Evolutionary conservation across 2,329 filamentous ascomycete species (phyloP), one percentile per base, ranked within the genome.

Genomic region (Incumbomyces lentus): DNA sequence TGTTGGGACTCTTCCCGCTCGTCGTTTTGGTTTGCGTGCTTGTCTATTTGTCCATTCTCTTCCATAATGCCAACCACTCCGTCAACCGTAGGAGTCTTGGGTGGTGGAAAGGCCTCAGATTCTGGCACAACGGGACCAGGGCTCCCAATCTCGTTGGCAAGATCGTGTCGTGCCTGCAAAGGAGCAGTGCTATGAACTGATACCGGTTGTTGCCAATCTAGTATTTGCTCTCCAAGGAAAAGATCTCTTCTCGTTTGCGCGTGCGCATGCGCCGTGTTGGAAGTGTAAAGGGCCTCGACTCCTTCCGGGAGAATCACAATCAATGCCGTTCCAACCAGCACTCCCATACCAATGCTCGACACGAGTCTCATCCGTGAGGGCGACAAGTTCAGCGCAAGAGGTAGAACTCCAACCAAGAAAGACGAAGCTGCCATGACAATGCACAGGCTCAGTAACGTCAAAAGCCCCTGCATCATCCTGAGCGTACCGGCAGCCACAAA

Each of bases 271-370:
- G 44, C 49, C 33, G 52, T 12, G 42, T 59, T 66, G 32, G 77
- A 73, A 55, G 69, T 80, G 56, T 92, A 86, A 48, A 95, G 75
- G 2, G 92, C 90, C 62, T 95, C 89, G 49, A 96, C 82, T 32
- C 92, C 92, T 65, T 98, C 92, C 1, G 92, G 92, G 59, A 98
- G 95, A 60, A 98, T 96, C 29, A 98, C 88, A 54, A 96, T 90
- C 54, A 98, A 75, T 1, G 90, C 90, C 22, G 92, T 96, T 31
- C 92, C 92, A 13, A 98, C 89, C 7, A 98, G 73, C 43, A 98
- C 84, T 37, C 92, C 92, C 64, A 95, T 87, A 44, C 92, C 92
- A 62, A 96, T 78, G 48, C 88, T 89, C 17, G 90, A 93, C 62
- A 96, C 85, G 41, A 95, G 71, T 60, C 90, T 83, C 48, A 96